These are phyloP conservation scores for Neofusicoccum umdonicola DNA, from an alignment of 2,329 filamentous ascomycete genomes.

Conservation along the genomic window DNA sequence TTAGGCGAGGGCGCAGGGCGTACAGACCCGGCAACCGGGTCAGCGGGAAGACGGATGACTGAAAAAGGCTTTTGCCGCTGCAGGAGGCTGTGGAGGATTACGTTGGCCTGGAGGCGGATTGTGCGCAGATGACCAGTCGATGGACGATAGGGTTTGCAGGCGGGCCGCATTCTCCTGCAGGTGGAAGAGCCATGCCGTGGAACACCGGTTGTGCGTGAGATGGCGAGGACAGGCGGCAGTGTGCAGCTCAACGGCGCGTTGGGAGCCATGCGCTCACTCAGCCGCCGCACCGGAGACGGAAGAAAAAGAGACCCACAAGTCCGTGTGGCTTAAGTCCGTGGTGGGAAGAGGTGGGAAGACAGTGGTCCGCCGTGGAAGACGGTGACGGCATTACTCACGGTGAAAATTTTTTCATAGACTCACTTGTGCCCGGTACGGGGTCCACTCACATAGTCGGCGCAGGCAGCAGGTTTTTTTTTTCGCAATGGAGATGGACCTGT, in stretches of 20 bases:
- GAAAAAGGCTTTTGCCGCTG: slow-evolving; percentile 8
- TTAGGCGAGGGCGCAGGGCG: neutral
- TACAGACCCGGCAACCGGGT: slow-evolving; percentile 1
- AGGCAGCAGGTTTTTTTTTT: neutral
- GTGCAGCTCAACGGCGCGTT: neutral
- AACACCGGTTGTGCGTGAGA: neutral
- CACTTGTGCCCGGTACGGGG: neutral
- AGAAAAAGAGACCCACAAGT: neutral
- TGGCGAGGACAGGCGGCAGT: neutral
- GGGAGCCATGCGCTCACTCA: neutral
- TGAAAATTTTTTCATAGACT: slow-evolving; percentile 5
- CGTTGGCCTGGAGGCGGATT: neutral
- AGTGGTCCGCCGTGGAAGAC: neutral
- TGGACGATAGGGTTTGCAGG: neutral
- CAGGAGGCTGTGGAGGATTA: slow-evolving; percentile 8
- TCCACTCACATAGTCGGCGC: neutral
- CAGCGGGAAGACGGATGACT: neutral
- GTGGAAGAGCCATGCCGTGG: neutral
- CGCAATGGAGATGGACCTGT: neutral
- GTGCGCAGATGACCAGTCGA: slow-evolving; percentile 1
- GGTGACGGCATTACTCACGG: neutral
- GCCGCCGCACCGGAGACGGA: neutral
- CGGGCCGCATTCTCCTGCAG: slow-evolving; percentile 2
- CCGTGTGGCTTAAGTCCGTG: neutral
- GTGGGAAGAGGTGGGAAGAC: neutral